Evolutionary conservation across 495 filamentous ascomycete species (phyloP).

Genomic region (Aspergillus kassunensis): DNA sequence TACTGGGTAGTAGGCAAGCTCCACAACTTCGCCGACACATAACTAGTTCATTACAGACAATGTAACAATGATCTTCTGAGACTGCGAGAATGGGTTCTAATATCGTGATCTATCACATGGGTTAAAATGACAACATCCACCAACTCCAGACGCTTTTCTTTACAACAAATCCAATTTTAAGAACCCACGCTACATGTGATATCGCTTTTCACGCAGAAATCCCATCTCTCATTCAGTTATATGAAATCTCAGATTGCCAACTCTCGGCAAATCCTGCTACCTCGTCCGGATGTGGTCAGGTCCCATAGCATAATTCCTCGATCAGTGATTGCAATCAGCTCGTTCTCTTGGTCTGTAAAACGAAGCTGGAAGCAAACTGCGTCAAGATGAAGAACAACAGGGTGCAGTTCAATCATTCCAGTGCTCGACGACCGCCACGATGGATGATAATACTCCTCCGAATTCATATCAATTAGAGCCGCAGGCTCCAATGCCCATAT

Average conservation of each 20-base stretch:
- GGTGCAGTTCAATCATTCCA: constrained; percentile 28
- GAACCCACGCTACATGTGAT: not conserved
- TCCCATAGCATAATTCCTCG: constrained; percentile 41
- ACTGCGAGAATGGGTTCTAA: too few species aligned
- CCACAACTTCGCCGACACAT: too few species aligned
- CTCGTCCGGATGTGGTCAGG: constrained; percentile 22
- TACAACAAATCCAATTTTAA: not conserved
- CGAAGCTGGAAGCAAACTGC: constrained; percentile 40
- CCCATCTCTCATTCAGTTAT: too few species aligned
- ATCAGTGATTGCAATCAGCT: constrained; percentile 45
- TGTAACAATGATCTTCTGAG: too few species aligned
- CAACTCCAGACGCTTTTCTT: not conserved
- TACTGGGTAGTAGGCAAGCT: too few species aligned
- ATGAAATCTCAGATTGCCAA: not conserved
- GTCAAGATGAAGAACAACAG: constrained; percentile 31
- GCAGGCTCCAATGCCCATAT: constrained; percentile 44
- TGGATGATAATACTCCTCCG: constrained; percentile 28
- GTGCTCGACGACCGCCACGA: constrained; percentile 21
- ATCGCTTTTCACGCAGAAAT: not conserved
- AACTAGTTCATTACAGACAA: too few species aligned
- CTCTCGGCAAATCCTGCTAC: constrained; percentile 9
- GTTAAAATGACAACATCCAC: not conserved
- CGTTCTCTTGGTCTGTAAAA: constrained; percentile 37
- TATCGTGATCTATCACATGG: not conserved
- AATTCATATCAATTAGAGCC: constrained; percentile 27